These are phyloP conservation scores for Pichia membranifaciens DNA, from an alignment of 805 yeast genomes.

Conservation along the genomic window DNA sequence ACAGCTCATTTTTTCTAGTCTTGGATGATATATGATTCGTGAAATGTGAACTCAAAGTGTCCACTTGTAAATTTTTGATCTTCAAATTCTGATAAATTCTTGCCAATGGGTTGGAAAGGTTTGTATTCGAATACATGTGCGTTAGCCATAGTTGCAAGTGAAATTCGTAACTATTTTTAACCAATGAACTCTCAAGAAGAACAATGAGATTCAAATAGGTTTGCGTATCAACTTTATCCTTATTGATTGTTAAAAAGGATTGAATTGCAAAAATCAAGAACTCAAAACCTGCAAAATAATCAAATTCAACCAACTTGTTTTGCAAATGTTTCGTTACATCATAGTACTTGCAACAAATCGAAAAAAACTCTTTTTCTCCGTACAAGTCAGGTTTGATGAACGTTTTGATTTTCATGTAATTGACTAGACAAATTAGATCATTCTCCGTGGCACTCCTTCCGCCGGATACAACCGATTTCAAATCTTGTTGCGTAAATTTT, in stretches of 20 bases:
- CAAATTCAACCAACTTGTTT: slow-evolving; percentile 46
- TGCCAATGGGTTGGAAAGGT: slow-evolving; percentile 45
- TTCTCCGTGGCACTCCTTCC: slow-evolving; percentile 17
- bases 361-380: slow-evolving; percentile 21
- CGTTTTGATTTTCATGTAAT: slow-evolving; percentile 41
- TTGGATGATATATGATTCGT: slow-evolving; percentile 43
- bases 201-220: slow-evolving; percentile 37
- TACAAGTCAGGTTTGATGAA: slow-evolving; percentile 23
- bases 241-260: slow-evolving; percentile 19
- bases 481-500: slow-evolving; percentile 10
- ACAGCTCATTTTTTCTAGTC: slow-evolving; percentile 27
- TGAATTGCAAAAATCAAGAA: slow-evolving; percentile 52
- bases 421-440: slow-evolving; percentile 25
- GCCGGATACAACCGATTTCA: slow-evolving; percentile 11
- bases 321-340: slow-evolving; percentile 34
- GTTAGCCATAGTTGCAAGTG: slow-evolving; percentile 68
- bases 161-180: slow-evolving; percentile 64
- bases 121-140: slow-evolving; percentile 53
- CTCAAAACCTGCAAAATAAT: slow-evolving; percentile 66
- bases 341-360: slow-evolving; percentile 35
- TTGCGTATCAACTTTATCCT: slow-evolving; percentile 17
- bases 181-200: slow-evolving; percentile 51
- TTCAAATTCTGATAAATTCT: slow-evolving; percentile 48
- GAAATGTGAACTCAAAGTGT: slow-evolving; percentile 54
- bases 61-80: slow-evolving; percentile 72